Conservation (phyloP, 257 asterid species). For the Salvia rosmarinus region DNA sequence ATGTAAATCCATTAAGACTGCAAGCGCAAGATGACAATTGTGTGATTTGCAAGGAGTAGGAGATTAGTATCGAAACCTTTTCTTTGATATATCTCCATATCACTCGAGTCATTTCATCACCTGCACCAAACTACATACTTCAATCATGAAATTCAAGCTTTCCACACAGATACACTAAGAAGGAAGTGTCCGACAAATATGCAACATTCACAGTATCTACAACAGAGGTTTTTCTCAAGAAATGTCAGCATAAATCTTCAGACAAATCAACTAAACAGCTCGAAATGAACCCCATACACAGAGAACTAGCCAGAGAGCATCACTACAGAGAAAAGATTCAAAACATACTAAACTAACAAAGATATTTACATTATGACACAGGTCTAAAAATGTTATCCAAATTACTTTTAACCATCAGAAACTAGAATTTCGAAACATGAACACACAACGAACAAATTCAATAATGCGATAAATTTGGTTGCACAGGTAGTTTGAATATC, state of each 20-base stretch:
- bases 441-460: neutral
- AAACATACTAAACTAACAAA: neutral
- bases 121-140: constrained; percentile 41
- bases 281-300: constrained; percentile 6
- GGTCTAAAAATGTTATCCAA: neutral
- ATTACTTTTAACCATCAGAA: neutral
- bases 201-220: neutral
- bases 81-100: constrained; percentile 62
- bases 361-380: neutral
- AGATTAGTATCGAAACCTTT: constrained; percentile 40
- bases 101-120: constrained; percentile 73
- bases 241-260: constrained; percentile 16
- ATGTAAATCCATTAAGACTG: constrained; percentile 17
- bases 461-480: neutral
- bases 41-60: neutral
- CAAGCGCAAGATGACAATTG: neutral
- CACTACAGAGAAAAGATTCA: neutral
- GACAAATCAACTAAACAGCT: constrained; percentile 17
- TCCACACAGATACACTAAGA: neutral
- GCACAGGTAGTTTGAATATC: constrained; percentile 4
- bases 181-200: neutral
- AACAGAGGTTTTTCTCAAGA: too few relatives aligned
- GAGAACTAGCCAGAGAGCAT: neutral
- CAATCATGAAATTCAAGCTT: neutral
- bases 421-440: constrained; percentile 7